Conservation (phyloP, 495 filamentous ascomycete species). For the Achaetomiella virescens region DNA sequence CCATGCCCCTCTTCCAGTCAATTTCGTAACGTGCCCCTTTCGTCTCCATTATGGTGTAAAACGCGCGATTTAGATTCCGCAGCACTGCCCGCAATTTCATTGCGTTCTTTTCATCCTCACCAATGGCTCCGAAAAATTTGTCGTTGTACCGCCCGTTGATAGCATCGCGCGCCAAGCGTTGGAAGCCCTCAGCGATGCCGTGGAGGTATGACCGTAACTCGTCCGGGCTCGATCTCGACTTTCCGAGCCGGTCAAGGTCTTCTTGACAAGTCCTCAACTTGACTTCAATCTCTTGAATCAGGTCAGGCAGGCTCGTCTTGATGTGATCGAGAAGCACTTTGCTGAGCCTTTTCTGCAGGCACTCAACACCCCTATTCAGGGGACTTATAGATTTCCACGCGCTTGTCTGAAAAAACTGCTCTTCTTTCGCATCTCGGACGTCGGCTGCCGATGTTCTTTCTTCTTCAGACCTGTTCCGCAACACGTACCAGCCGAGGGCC, state of each 20-base stretch:
- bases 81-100: too few relatives aligned
- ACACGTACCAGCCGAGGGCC: conserved; percentile 64
- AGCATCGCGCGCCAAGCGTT: conserved; percentile 24
- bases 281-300: conserved; percentile 26
- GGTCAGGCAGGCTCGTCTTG: conserved; percentile 20
- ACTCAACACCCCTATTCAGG: conserved; percentile 22
- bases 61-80: too few relatives aligned
- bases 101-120: too few relatives aligned
- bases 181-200: conserved; percentile 24
- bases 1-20: too few relatives aligned
- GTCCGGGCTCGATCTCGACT: conserved; percentile 20
- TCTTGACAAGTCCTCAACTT: conserved; percentile 10
- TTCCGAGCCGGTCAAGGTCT: conserved; percentile 23
- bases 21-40: too few relatives aligned
- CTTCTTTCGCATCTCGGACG: conserved; percentile 37
- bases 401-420: conserved; percentile 43
- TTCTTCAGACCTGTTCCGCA: conserved; percentile 58
- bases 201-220: conserved; percentile 25
- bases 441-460: conserved; percentile 31
- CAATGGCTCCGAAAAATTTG: too few relatives aligned
- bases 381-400: conserved; percentile 31
- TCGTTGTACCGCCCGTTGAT: conserved; percentile 29
- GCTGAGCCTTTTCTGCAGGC: conserved; percentile 29
- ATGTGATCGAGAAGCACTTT: conserved; percentile 28
- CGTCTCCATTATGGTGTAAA: too few relatives aligned